Base-by-base conservation (phyloP, 306 rosid genomes). In the Echinosophora koreensis region DNA sequence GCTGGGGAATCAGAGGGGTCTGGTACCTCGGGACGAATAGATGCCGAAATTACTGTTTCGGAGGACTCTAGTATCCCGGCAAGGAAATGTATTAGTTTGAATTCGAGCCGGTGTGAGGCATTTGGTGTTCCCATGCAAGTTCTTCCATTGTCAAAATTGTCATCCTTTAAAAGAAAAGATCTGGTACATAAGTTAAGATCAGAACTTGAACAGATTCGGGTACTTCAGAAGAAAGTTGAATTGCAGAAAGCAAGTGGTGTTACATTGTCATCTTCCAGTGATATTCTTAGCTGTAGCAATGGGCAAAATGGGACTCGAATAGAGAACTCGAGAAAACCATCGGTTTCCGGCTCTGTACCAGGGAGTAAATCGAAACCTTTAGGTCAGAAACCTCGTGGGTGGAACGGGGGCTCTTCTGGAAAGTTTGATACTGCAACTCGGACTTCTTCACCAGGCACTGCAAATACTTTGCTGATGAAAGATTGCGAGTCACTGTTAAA, bases 1-100 rank as follows among this genome's bases (percentile, higher is more conserved):
- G 88, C 78, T 8, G 92, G 91, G 76, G 94, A 90, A 80, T 93
- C 87, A 13, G 97, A 92, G 83, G 95, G 90, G 0, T 90, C 96
- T 5, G 96, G 96, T 58, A 87, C 91, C 82, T 90, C 97, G 0
- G 97, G 96, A 35, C 54, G 87, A 58, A 64, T 89, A 8, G 96
- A 90, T 52, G 57, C 94, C 7, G 96, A 90, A 77, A 75, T 90
- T 28, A 87, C 91, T 0, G 90, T 87, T 56, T 93, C 96, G 0
- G 96, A 93, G 86, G 88, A 88, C 77, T 90, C 97, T 0, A 80
- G 83, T 77, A 65, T 83, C 15, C 94, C 94, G 0, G 60, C 71
- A 12, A 87, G 91, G 83, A 90, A 87, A 76, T 87, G 89, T 69
- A 81, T 88, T n/a, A 85, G 89, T 82, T 82, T 89, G 76, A 89